These are phyloP conservation scores for Beauveria sp. DNA, from an alignment of 2,329 filamentous ascomycete species.

Conservation along the genomic window DNA sequence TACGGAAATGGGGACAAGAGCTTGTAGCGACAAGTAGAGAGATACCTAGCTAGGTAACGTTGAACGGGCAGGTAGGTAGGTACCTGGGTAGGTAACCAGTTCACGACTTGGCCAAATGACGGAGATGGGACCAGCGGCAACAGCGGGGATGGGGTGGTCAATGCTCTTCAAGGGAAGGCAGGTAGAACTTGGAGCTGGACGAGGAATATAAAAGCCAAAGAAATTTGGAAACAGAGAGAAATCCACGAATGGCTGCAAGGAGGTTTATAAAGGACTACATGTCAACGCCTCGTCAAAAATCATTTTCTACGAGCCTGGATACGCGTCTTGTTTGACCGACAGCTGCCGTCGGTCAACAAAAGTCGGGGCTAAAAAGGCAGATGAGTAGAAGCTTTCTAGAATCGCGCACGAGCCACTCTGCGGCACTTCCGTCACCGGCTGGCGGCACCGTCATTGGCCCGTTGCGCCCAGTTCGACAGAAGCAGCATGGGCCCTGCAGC, in stretches of 20 bases:
- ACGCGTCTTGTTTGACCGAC: not conserved
- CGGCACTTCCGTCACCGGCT: constrained; percentile 11
- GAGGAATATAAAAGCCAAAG: too few species aligned
- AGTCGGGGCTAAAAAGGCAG: constrained; percentile 8
- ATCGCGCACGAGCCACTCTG: constrained; percentile 17
- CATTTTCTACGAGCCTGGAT: not conserved
- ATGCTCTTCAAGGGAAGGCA: not conserved
- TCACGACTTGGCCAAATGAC: constrained; percentile 4
- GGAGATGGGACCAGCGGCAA: constrained; percentile 10
- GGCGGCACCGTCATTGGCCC: constrained; percentile 3
- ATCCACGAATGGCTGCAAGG: too few species aligned
- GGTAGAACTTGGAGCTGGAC: not conserved
- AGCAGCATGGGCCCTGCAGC: not conserved
- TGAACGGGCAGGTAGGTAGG: too few species aligned
- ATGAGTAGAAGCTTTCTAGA: constrained; percentile 21
- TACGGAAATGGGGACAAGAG: not conserved
- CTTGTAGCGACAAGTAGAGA: not conserved
- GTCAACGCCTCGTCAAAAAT: not conserved
- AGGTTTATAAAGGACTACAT: not conserved
- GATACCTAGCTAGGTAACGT: too few species aligned
- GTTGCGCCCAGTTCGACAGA: constrained; percentile 5
- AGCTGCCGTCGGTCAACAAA: not conserved
- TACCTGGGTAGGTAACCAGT: not conserved
- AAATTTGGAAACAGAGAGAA: not conserved
- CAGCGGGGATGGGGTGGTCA: constrained; percentile 10